A percentile compares a stretch with the other conserved stretches of the same genome.
Conservation (phyloP, 805 yeast species). For the Naumovozyma baii region DNA sequence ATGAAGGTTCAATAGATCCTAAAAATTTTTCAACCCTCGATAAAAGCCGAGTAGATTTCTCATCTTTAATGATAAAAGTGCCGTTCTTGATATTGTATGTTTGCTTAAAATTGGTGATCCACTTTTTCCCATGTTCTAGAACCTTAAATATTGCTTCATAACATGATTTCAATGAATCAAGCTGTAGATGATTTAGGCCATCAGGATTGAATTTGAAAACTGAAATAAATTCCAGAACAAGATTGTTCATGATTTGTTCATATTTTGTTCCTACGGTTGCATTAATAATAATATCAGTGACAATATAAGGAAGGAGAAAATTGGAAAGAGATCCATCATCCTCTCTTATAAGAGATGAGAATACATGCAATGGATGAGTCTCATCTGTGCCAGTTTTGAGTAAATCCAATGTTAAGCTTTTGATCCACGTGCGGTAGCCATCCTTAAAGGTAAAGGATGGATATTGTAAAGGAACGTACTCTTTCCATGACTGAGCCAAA, state of each 20-base stretch:
- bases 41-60: slow-evolving; percentile 18
- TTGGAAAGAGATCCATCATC: slow-evolving; percentile 63
- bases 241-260: slow-evolving; percentile 33
- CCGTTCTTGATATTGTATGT: slow-evolving; percentile 23
- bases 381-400: slow-evolving; percentile 33
- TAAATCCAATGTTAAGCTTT: slow-evolving; percentile 56
- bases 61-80: slow-evolving; percentile 21
- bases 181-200: slow-evolving; percentile 40
- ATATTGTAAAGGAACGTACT: slow-evolving; percentile 38
- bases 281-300: slow-evolving; percentile 51
- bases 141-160: slow-evolving; percentile 69
- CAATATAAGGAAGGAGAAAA: slow-evolving; percentile 67
- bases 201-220: slow-evolving; percentile 45
- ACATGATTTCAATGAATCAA: slow-evolving; percentile 54
- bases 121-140: slow-evolving; percentile 73
- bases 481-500: slow-evolving; percentile 43
- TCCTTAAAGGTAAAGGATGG: slow-evolving; percentile 55
- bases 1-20: slow-evolving; percentile 48
- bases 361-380: slow-evolving; percentile 46
- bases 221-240: slow-evolving; percentile 49
- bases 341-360: slow-evolving; percentile 54
- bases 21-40: slow-evolving; percentile 40
- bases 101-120: slow-evolving; percentile 43
- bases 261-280: slow-evolving; percentile 36
- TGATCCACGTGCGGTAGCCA: slow-evolving; percentile 64